Evolutionary conservation across 1,284 basidiomycete genomes (phyloP).

Genomic region (Nidula niveotomentosa): DNA sequence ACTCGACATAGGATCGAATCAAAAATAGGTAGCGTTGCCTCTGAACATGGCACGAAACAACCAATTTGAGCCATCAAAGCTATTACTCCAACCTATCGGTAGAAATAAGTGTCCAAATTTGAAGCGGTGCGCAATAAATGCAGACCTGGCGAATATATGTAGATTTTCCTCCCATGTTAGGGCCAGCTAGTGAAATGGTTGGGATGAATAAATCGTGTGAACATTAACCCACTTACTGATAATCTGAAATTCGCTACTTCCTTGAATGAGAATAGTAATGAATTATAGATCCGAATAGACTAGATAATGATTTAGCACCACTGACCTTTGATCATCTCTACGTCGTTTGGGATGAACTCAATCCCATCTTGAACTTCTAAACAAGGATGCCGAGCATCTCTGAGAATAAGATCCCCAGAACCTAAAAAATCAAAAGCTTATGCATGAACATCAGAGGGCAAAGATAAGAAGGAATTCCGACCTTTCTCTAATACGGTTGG

Average conservation of each 20-base stretch:
- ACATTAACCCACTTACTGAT: slow-evolving; percentile 58
- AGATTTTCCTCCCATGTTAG: slow-evolving; percentile 96
- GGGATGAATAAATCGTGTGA: not conserved
- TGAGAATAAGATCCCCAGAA: slow-evolving; percentile 75
- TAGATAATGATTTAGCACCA: not conserved
- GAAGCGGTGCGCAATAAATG: too few relatives aligned
- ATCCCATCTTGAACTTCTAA: slow-evolving; percentile 97
- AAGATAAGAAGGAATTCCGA: slow-evolving; percentile 18
- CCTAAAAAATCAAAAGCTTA: slow-evolving; percentile 38
- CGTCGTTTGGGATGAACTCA: slow-evolving; percentile 94
- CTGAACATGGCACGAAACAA: slow-evolving; percentile 91
- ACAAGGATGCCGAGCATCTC: slow-evolving; percentile 92
- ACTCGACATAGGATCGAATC: slow-evolving; percentile 97
- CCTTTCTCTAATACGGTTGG: slow-evolving; percentile 77
- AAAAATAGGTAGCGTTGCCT: slow-evolving; percentile 89
- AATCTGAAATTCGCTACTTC: slow-evolving; percentile 83
- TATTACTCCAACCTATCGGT: slow-evolving; percentile 82
- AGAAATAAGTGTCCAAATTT: too few relatives aligned
- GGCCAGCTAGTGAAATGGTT: slow-evolving; percentile 60
- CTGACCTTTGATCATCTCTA: slow-evolving; percentile 82
- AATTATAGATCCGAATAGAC: too few relatives aligned
- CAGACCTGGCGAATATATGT: slow-evolving; percentile 90
- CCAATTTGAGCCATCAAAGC: slow-evolving; percentile 95
- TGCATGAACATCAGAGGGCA: not conserved
- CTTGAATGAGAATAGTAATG: slow-evolving; percentile 24